Percentiles rank a stretch among this genome's conserved stretches.
Conservation (phyloP, 169 alveolate species). For the Eimeria tenella region DNA sequence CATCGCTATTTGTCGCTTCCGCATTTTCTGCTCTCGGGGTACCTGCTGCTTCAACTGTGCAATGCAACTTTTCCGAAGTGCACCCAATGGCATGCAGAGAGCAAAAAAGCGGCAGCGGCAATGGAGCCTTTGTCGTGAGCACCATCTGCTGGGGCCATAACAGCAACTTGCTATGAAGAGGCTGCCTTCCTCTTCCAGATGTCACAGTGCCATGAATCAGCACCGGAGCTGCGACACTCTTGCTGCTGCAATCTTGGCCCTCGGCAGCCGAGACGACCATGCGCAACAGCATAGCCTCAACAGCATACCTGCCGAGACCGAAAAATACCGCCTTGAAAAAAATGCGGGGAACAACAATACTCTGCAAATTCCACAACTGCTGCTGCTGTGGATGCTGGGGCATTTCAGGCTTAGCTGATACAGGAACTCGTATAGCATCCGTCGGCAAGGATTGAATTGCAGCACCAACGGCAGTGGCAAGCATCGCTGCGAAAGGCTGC, state of each 20-base stretch:
- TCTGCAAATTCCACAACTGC: constrained; percentile 22
- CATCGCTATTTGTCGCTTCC: not conserved
- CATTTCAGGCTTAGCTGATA: not conserved
- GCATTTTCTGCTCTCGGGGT: not conserved
- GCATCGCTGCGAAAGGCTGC: constrained; percentile 5
- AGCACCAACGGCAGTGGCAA: constrained; percentile 44
- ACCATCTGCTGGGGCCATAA: constrained; percentile 40
- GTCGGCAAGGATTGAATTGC: not conserved
- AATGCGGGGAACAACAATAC: not conserved
- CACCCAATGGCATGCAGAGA: constrained; percentile 30
- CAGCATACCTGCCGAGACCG: not conserved
- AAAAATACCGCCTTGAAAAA: constrained; percentile 33
- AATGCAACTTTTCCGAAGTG: not conserved
- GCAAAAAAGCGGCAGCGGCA: constrained; percentile 36
- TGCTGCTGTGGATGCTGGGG: not conserved
- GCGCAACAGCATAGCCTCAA: constrained; percentile 36
- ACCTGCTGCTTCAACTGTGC: constrained; percentile 12
- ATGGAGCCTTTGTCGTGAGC: not conserved
- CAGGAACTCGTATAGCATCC: not conserved
- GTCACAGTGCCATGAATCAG: constrained; percentile 2
- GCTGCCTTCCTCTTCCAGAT: not conserved
- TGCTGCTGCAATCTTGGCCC: not conserved
- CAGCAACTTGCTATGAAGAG: not conserved
- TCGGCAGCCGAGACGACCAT: not conserved
- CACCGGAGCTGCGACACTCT: not conserved